A percentile compares a stretch with the other conserved stretches of the same genome.
These are phyloP conservation scores for Aspergillus sergii DNA, from an alignment of 2,329 filamentous ascomycete genomes.

Conservation along the genomic window DNA sequence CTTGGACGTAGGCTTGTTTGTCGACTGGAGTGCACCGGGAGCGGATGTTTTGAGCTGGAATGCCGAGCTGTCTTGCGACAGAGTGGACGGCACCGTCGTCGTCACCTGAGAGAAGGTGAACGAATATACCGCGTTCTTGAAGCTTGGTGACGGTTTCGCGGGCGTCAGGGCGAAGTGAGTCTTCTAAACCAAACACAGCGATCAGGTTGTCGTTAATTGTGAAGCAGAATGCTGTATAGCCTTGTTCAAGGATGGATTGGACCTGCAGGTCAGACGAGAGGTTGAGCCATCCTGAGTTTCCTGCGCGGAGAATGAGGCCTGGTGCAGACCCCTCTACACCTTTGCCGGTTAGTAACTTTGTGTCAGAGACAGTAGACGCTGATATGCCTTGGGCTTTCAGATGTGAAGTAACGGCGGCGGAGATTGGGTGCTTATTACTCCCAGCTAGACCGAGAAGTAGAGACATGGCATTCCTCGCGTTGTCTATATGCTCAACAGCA, in stretches of 20 bases:
- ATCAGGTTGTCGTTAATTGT: conserved; percentile 48
- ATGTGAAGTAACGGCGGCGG: conserved; percentile 49
- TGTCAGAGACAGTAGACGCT: conserved; percentile 20
- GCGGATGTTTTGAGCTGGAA: conserved; percentile 43
- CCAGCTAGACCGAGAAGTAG: conserved; percentile 45
- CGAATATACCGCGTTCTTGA: conserved; percentile 48
- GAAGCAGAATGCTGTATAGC: conserved; percentile 60
- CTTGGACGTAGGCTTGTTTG: conserved; percentile 57
- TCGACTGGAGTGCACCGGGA: conserved; percentile 54
- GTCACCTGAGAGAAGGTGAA: conserved; percentile 63
- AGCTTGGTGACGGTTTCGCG: conserved; percentile 56
- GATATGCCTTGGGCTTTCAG: conserved; percentile 32
- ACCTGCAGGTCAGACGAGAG: conserved; percentile 35
- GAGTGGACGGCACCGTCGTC: conserved; percentile 51
- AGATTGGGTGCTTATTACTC: conserved; percentile 56
- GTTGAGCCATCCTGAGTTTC: conserved; percentile 40
- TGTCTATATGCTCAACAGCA: conserved; percentile 25
- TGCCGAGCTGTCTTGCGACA: conserved; percentile 49
- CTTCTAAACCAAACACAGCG: conserved; percentile 56
- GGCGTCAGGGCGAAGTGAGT: conserved; percentile 53
- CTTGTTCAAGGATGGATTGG: conserved; percentile 39
- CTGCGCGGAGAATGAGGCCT: conserved; percentile 26
- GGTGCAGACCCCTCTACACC: conserved; percentile 29
- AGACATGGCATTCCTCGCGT: conserved; percentile 12
- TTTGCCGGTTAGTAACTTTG: conserved; percentile 31